Evolutionary conservation across 805 yeast genomes (phyloP).

Genomic region (Wickerhamomyces chaumierensis): DNA sequence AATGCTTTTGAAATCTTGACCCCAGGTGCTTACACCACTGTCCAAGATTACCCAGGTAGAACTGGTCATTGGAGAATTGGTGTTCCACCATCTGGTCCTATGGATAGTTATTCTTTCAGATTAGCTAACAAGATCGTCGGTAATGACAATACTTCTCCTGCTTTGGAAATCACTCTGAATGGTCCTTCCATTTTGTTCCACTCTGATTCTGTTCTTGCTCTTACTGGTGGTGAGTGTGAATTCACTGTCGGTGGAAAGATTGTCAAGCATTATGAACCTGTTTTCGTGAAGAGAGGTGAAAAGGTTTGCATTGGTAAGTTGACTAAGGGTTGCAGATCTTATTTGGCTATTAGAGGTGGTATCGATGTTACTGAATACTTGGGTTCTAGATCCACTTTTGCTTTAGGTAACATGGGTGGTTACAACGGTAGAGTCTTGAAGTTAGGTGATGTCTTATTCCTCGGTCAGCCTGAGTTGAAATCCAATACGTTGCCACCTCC

Average conservation of each 20-base stretch:
- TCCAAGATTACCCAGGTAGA: conserved; percentile 94
- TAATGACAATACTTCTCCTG: conserved; percentile 72
- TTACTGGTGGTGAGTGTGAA: conserved; percentile 77
- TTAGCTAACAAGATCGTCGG: conserved; percentile 88
- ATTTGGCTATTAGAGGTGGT: conserved; percentile 86
- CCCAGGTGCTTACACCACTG: conserved; percentile 94
- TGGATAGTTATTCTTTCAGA: conserved; percentile 89
- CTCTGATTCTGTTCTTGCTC: conserved; percentile 61
- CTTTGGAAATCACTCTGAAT: conserved; percentile 74
- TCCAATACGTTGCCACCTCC: conserved; percentile 68
- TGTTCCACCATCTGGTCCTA: conserved; percentile 98
- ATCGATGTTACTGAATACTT: conserved; percentile 88
- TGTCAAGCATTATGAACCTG: conserved; percentile 61
- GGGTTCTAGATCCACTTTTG: conserved; percentile 95
- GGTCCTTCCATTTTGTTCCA: conserved; percentile 88
- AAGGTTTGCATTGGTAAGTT: conserved; percentile 74
- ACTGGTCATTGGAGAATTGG: conserved; percentile 58
- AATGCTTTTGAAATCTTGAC: conserved; percentile 72
- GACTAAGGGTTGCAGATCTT: conserved; percentile 75
- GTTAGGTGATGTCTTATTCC: conserved; percentile 82
- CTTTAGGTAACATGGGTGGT: conserved; percentile 88
- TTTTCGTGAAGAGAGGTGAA: conserved; percentile 63
- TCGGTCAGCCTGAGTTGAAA: conserved; percentile 65
- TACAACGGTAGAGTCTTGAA: conserved; percentile 86
- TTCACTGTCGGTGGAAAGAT: conserved; percentile 53